phyloP scores from a whole-genome alignment of 768 basidiomycete genomes.

The Dentipellis fragilis region DNA sequence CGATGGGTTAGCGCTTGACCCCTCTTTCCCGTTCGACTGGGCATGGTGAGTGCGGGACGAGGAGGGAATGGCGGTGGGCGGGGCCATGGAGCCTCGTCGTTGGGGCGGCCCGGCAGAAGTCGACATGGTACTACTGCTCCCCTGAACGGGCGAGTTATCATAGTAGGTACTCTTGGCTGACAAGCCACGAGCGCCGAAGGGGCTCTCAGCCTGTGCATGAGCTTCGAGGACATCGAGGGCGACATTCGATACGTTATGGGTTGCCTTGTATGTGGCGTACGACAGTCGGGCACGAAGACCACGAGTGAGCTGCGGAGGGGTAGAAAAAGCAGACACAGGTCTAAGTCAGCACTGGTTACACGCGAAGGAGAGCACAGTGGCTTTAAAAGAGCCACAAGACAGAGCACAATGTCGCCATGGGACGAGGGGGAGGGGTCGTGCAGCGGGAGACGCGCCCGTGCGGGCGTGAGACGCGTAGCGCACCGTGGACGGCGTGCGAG shows the following conservation, averaged over 20 bases:
- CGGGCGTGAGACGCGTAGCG: slow-evolving; percentile 10
- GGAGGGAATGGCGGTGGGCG: slow-evolving; percentile 23
- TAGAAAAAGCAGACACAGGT: slow-evolving; percentile 15
- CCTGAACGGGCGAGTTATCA: slow-evolving; percentile 42
- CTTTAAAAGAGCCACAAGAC: not conserved
- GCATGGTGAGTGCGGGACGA: slow-evolving; percentile 6
- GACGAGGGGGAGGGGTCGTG: slow-evolving; percentile 11
- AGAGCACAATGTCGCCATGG: not conserved
- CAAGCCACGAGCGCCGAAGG: slow-evolving; percentile 13
- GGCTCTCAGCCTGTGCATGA: slow-evolving; percentile 35
- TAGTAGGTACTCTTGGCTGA: slow-evolving; percentile 32
- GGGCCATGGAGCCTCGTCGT: slow-evolving; percentile 35
- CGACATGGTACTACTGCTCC: slow-evolving; percentile 26
- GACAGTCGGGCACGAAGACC: slow-evolving; percentile 71
- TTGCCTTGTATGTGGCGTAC: slow-evolving; percentile 79
- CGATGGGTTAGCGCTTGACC: slow-evolving; percentile 27
- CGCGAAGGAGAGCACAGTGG: not conserved
- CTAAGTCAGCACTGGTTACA: not conserved
- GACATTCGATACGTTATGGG: slow-evolving; percentile 57
- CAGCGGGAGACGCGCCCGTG: slow-evolving; percentile 4
- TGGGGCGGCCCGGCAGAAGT: slow-evolving; percentile 2
- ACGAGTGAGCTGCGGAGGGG: slow-evolving; percentile 57
- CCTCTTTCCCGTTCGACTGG: slow-evolving; percentile 17
- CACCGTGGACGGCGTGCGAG: slow-evolving; percentile 6
- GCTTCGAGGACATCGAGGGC: slow-evolving; percentile 66